Conservation (phyloP, 2,329 filamentous ascomycete genomes). For the Cercospora canescens region DNA sequence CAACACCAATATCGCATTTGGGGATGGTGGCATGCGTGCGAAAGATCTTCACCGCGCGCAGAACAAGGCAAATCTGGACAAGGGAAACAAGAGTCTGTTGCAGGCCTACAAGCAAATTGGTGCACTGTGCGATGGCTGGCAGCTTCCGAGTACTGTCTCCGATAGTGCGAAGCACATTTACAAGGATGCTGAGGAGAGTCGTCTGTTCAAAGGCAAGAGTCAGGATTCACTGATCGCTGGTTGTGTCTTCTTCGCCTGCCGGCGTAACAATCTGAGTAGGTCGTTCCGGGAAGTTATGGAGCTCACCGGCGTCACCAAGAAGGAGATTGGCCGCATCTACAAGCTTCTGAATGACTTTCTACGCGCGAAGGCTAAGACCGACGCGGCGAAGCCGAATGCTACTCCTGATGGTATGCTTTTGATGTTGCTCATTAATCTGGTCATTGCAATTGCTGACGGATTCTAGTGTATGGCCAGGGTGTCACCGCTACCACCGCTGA, state of each 20-base stretch:
- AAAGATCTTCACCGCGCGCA: slow-evolving; percentile 80
- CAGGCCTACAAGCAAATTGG: slow-evolving; percentile 87
- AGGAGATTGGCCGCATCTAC: slow-evolving; percentile 95
- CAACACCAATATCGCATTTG: slow-evolving; percentile 82
- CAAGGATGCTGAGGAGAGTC: slow-evolving; percentile 90
- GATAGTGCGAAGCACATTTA: slow-evolving; percentile 93
- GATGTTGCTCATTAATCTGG: not conserved
- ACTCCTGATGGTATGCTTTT: slow-evolving; percentile 48
- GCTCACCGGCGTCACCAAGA: slow-evolving; percentile 90
- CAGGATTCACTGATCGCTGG: slow-evolving; percentile 92
- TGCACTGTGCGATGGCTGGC: slow-evolving; percentile 80
- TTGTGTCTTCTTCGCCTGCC: slow-evolving; percentile 96
- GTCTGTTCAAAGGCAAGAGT: slow-evolving; percentile 92
- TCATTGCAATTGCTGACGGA: not conserved
- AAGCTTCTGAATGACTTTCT: slow-evolving; percentile 90
- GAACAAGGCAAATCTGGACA: slow-evolving; percentile 78
- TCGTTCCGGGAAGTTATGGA: slow-evolving; percentile 95
- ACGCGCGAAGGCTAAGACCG: slow-evolving; percentile 60
- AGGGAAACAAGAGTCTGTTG: slow-evolving; percentile 77
- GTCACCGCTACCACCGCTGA: slow-evolving; percentile 34
- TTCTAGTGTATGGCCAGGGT: slow-evolving; percentile 28
- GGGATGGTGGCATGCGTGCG: slow-evolving; percentile 68
- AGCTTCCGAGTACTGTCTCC: slow-evolving; percentile 76
- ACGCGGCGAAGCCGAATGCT: slow-evolving; percentile 28
- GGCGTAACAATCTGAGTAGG: slow-evolving; percentile 80